Base-by-base conservation (phyloP, 345 rosid species). In the Moringa oleifera region DNA sequence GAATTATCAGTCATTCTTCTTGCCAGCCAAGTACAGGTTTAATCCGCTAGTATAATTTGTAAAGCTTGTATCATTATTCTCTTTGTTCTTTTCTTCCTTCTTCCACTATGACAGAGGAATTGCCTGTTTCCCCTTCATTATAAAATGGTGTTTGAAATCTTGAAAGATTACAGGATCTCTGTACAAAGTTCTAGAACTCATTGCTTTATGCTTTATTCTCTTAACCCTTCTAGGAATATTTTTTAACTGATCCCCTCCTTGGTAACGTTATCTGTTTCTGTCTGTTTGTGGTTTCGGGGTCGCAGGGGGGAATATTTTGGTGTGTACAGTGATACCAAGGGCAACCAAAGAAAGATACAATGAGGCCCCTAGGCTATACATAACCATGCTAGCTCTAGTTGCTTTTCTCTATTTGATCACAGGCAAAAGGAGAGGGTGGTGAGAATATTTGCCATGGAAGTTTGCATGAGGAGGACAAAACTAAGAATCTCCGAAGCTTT, bases 381-480 rank as follows among this genome's bases (percentile, higher is more conserved):
- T 66, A 66, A 66, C 66, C 70, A 54, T 60, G 58, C 66, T 55
- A 67, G 66, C 47, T 67, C 50, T 52, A 57, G 13, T 46, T 58
- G 51, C 58, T 41, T 41, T 41, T 11, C 12, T 15, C 47, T 16
- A 33, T 63, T 58, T 12, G 67, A 55, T 59, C 55, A 36, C 64
- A 37, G 67, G 68, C 57, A 51, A 78, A 77, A 76, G 47, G 72
- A 65, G 75, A 68, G 69, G 47, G 41, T 52, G 57, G 25, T 47
- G 56, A 31, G 79, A 69, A 75, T 78, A 62, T 73, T 71, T 76
- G 59, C 64, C 50, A 62, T 61, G 23, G 71, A 71, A 73, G 72
- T 56, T 58, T 59, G 58, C 68, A 59, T 53, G 24, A 67, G 60
- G 56, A 51, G 62, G 25, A 41, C 47, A 61, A 68, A n/a, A 53